Base-by-base conservation (phyloP, 2,329 filamentous ascomycete genomes). In the Cladosporium austrohemisphaericum region DNA sequence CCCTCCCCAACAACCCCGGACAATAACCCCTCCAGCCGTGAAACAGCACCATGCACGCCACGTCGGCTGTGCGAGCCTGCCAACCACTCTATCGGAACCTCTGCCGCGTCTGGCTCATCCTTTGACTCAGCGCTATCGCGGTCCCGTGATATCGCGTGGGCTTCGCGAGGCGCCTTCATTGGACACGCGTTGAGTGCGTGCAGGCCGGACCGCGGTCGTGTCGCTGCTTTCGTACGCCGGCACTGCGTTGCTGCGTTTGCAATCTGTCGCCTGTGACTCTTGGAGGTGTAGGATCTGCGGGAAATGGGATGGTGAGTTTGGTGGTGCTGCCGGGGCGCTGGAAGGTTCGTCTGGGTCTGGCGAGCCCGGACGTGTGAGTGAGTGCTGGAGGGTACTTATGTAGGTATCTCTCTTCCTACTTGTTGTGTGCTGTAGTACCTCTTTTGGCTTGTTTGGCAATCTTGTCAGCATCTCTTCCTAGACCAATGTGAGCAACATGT, bases 401-500 rank as follows among this genome's bases (percentile, higher is more conserved):
- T n/a, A n/a, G n/a, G n/a, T 48, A 51, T 46, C 54, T 53, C 53
- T 56, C 52, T 35, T 55, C 33, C 37, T 20, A 19, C 38, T 28
- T 32, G 28, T 32, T 50, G 47, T 50, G 49, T 41, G 41, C 45
- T 29, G 51, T 41, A 37, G 22, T 38, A 47, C 29, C 37, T 43
- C 19, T 41, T 32, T 41, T 23, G 19, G 35, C 35, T 38, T 16
- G 4, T 25, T 37, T 41, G 33, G 28, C 35, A 16, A 26, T 14
- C 33, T 23, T 11, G 44, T 38, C n/a, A 14, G 36, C 16, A 32
- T 5, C 11, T 3, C 29, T 31, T 4, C 38, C 19, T 10, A 18
- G 20, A 22, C 29, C 19, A 23, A 35, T 40, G 31, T 41, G 19
- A 50, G 44, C 33, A 44, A 37, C 13, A 65, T 65, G 61, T 65